phyloP scores from a whole-genome alignment of 2,329 filamentous ascomycete genomes.

The Monilinia vaccinii-corymbosi region DNA sequence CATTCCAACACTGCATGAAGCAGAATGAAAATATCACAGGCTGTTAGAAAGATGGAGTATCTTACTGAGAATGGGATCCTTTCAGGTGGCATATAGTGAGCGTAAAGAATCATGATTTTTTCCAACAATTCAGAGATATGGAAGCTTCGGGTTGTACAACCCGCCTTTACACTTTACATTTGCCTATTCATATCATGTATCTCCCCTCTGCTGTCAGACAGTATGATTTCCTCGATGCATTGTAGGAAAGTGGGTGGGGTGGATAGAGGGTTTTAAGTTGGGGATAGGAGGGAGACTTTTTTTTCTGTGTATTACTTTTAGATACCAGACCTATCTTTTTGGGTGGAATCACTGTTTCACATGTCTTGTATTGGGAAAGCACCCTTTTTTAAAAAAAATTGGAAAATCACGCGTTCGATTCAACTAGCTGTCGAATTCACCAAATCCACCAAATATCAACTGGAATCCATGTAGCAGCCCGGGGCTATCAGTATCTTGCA shows the following conservation, averaged over 20 bases:
- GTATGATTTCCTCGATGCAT: neutral
- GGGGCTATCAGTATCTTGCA: neutral
- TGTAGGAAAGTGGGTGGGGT: neutral
- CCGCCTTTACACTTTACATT: no score
- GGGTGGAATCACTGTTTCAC: no score
- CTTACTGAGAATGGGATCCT: neutral
- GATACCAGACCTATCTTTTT: no score
- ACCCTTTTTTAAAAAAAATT: no score
- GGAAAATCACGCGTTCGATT: neutral
- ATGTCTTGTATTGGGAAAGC: no score
- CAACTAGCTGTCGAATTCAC: neutral
- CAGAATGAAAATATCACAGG: neutral
- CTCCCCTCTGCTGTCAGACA: neutral
- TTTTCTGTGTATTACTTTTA: no score
- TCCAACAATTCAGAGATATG: no score
- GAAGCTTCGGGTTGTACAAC: no score
- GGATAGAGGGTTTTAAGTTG: rapidly evolving
- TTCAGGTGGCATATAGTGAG: neutral
- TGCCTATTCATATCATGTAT: no score
- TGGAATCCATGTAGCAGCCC: neutral
- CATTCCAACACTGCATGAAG: neutral
- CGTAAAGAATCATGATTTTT: neutral
- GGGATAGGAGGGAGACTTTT: neutral
- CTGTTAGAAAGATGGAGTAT: no score
- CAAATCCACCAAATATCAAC: neutral